A percentile compares a stretch with the other conserved stretches of the same genome.
Conservation (phyloP, 2,329 filamentous ascomycete genomes). For the Coleophoma cylindrospora region DNA sequence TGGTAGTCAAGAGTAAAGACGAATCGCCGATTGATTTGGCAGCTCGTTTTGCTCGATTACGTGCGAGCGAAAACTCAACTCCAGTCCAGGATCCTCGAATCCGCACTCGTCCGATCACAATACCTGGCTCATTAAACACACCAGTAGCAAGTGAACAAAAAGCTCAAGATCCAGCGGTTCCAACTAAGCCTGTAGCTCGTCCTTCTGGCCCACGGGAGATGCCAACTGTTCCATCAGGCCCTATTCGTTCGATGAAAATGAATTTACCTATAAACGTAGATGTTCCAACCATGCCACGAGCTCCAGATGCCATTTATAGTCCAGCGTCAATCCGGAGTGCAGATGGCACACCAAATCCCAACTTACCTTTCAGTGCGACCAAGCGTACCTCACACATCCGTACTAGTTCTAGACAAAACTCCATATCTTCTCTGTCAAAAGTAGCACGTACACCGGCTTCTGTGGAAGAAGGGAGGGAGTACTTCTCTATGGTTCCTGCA, state of each 20-base stretch:
- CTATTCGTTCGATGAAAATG: constrained; percentile 11
- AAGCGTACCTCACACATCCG: constrained; percentile 19
- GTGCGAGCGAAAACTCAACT: constrained; percentile 31
- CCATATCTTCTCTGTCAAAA: constrained; percentile 18
- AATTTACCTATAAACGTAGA: constrained; percentile 13
- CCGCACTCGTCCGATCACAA: constrained; percentile 40
- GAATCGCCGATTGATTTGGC: constrained; percentile 41
- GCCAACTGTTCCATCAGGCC: constrained; percentile 17
- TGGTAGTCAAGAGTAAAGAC: constrained; percentile 19
- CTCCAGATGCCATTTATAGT: constrained; percentile 30
- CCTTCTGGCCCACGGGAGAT: constrained; percentile 23
- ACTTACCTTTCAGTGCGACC: constrained; percentile 17
- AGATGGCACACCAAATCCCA: constrained; percentile 16
- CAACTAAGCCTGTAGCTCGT: constrained; percentile 4
- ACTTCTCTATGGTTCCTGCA: constrained; percentile 12
- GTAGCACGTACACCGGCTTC: constrained; percentile 14
- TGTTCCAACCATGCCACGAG: constrained; percentile 24
- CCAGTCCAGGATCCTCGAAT: constrained; percentile 48
- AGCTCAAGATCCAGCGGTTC: not conserved
- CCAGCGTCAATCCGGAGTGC: constrained; percentile 19
- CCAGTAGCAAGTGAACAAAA: constrained; percentile 1
- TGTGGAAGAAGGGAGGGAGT: constrained; percentile 15
- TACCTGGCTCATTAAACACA: constrained; percentile 24
- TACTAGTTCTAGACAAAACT: constrained; percentile 13
- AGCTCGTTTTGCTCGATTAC: constrained; percentile 52